Base-by-base conservation (phyloP, 306 rosid genomes). In the Argentina anserina region DNA sequence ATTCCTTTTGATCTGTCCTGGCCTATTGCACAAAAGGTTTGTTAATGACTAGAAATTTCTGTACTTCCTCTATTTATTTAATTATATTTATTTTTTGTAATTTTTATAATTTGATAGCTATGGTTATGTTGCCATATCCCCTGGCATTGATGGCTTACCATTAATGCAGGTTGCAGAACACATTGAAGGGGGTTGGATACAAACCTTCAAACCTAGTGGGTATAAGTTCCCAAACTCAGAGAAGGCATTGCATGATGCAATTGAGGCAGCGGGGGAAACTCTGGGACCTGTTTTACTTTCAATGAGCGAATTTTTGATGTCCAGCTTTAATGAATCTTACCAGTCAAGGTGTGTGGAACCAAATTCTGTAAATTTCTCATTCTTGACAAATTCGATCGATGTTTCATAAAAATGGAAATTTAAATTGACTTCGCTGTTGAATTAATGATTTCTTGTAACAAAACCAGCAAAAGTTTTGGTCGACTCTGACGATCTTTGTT, bases 241-340 rank as follows among this genome's bases (percentile, higher is more conserved):
- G 53, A 91, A 84, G 79, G 90, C 96, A 78, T 79, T 86, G 37
- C 71, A 82, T 67, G 84, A 93, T 80, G 90, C 98, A 74, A 79
- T 93, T 71, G 91, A 91, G 74, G 97, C 84, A 34, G 98, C 98
- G 39, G 98, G 98, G 71, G 88, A 90, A 80, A 84, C 80, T 60
- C 68, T 93, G 76, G 98, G 98, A 43, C 98, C 97, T 76, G 63
- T 85, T 84, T 79, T 93, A 66, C 85, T 93, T 67, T 89, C 91
- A 20, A 86, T 93, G 94, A 93, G 98, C 66, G 96, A 91, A 89
- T 93, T 83, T 81, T 84, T 93, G 70, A 91, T 93, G 98, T 91
- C 98, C 69, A 93, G 98, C 92, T 93, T 91, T 84, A 91, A 93
- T 53, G 94, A 89, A 77, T 93, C 98, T 79, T 93, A 93, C 87